Conservation (phyloP, 192 early-diverging fungal genomes). For the Podila epigama region DNA sequence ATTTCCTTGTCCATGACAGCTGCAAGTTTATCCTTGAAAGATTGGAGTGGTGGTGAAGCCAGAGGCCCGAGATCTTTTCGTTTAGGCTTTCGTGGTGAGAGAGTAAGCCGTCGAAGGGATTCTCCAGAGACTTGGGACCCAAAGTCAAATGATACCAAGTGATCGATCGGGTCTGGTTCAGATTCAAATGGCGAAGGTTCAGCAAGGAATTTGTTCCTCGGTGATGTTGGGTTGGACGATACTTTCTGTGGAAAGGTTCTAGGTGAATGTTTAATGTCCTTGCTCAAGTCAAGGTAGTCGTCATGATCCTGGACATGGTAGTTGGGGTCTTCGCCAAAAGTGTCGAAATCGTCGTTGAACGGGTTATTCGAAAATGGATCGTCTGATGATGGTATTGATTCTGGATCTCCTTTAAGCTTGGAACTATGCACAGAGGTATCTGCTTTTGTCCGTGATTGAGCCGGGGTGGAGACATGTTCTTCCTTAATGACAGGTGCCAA, state of each 20-base stretch:
- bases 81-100: constrained; percentile 30
- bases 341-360: background rate
- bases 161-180: constrained; percentile 4
- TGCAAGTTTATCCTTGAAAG: constrained; percentile 20
- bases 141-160: constrained; percentile 4
- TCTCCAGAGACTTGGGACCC: constrained; percentile 28
- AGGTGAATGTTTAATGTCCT: background rate
- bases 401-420: too few relatives aligned
- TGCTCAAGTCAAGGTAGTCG: too few relatives aligned
- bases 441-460: too few relatives aligned
- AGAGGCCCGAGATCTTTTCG: background rate
- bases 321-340: background rate
- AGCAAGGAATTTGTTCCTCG: background rate
- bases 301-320: background rate
- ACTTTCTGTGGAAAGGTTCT: background rate
- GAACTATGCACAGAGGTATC: too few relatives aligned
- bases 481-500: too few relatives aligned
- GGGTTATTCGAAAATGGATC: background rate
- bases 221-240: background rate
- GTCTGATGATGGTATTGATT: background rate
- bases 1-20: constrained; percentile 2
- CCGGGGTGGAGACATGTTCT: too few relatives aligned
- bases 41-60: background rate
- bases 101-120: constrained; percentile 15
- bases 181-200: background rate